phyloP scores from a whole-genome alignment of 176 grass and related monocot genomes.

The Oryza longistaminata region DNA sequence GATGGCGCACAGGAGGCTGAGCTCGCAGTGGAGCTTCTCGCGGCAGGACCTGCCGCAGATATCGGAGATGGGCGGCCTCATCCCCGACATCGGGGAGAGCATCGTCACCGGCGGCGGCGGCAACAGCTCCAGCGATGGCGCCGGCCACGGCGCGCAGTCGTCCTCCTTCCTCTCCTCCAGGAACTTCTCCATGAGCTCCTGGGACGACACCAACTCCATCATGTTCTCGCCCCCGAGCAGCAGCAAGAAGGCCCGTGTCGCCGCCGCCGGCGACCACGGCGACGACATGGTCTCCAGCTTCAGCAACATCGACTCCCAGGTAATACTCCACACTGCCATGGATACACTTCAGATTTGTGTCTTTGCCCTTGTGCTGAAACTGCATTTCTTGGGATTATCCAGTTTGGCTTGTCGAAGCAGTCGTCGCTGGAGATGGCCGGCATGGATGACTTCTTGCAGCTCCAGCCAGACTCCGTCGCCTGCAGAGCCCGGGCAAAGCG shows the following conservation, averaged over 20 bases:
- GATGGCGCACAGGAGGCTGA: constrained; percentile 43
- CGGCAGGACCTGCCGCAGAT: constrained; percentile 76
- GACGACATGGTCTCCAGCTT: constrained; percentile 62
- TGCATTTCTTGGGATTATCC: constrained; percentile 1
- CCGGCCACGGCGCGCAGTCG: constrained; percentile 29
- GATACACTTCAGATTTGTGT: not conserved
- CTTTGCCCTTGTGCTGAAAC: constrained; percentile 10
- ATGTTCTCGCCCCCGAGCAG: constrained; percentile 60
- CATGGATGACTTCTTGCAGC: constrained; percentile 70
- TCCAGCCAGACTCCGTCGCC: constrained; percentile 74
- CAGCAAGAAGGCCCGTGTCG: constrained; percentile 54
- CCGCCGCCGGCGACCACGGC: constrained; percentile 26
- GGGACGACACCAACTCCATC: constrained; percentile 95
- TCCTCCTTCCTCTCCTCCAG: constrained; percentile 62
- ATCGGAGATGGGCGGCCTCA: constrained; percentile 62
- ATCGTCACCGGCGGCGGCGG: constrained; percentile 34
- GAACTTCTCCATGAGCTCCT: constrained; percentile 76
- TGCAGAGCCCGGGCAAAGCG: constrained; percentile 90
- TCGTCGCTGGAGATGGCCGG: constrained; percentile 64
- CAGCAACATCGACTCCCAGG: constrained; percentile 79
- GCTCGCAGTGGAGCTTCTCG: constrained; percentile 73
- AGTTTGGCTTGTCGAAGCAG: constrained; percentile 68
- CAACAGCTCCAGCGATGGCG: constrained; percentile 50
- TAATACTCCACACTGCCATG: not conserved
- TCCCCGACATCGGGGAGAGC: constrained; percentile 62